Conservation (phyloP, 1,139 yeast species). For the Hansenula sp. region DNA sequence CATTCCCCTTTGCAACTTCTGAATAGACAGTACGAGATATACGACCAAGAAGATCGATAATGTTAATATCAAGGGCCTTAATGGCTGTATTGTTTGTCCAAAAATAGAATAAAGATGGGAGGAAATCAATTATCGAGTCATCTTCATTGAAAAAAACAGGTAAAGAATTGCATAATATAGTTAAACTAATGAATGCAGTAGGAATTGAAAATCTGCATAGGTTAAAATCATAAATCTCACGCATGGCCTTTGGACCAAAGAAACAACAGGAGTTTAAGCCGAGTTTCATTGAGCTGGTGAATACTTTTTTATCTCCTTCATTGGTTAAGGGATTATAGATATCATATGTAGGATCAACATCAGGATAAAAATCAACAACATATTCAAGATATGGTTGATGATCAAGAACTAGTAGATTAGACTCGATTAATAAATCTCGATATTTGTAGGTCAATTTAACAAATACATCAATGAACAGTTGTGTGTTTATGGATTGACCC, state of each 20-base stretch:
- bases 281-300: conserved; percentile 31
- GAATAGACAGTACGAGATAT: conserved; percentile 48
- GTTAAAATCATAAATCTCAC: conserved; percentile 28
- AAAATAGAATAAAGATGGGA: conserved; percentile 65
- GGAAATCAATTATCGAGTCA: conserved; percentile 34
- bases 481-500: conserved; percentile 65
- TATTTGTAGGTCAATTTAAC: conserved; percentile 50
- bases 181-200: conserved; percentile 54
- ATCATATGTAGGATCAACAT: conserved; percentile 37
- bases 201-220: conserved; percentile 45
- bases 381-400: conserved; percentile 46
- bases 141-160: conserved; percentile 35
- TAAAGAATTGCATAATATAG: conserved; percentile 49
- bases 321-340: conserved; percentile 24
- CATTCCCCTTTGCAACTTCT: conserved; percentile 15
- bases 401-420: conserved; percentile 34
- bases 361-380: conserved; percentile 44
- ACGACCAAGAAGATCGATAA: conserved; percentile 63
- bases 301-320: conserved; percentile 29
- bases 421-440: conserved; percentile 34
- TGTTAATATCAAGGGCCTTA: conserved; percentile 58
- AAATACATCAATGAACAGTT: conserved; percentile 63
- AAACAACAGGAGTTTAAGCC: conserved; percentile 35
- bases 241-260: conserved; percentile 30
- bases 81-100: conserved; percentile 65